These are phyloP conservation scores for Neofusicoccum sp. DNA, from an alignment of 2,329 filamentous ascomycete species.

Conservation along the genomic window DNA sequence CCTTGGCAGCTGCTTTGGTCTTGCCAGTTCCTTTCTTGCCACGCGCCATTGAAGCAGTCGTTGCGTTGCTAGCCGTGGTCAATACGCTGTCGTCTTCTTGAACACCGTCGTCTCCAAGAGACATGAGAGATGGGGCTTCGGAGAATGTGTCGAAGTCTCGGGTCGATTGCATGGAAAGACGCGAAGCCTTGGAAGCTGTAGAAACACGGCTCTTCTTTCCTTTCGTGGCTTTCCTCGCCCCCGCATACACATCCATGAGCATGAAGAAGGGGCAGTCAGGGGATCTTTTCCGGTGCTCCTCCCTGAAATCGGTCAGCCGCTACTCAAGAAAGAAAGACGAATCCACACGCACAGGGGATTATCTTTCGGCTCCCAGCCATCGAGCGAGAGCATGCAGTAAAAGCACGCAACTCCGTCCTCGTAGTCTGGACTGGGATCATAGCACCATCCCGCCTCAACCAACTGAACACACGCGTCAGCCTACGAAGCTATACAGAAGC, in stretches of 20 bases:
- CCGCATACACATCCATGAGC: slow-evolving; percentile 59
- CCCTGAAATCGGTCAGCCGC: slow-evolving; percentile 50
- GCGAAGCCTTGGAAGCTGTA: slow-evolving; percentile 67
- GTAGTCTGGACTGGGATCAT: slow-evolving; percentile 79
- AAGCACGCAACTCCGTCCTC: slow-evolving; percentile 90
- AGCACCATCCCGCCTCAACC: slow-evolving; percentile 91
- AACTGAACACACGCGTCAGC: slow-evolving; percentile 56
- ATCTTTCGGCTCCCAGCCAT: slow-evolving; percentile 93
- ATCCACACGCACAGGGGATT: slow-evolving; percentile 70
- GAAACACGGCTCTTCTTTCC: slow-evolving; percentile 27
- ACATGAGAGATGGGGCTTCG: slow-evolving; percentile 42
- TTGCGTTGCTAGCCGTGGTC: slow-evolving; percentile 45
- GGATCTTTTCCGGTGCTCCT: slow-evolving; percentile 82
- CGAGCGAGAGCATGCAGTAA: slow-evolving; percentile 86
- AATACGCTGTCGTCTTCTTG: slow-evolving; percentile 61
- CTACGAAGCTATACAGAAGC: too few species aligned
- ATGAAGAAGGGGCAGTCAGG: slow-evolving; percentile 82
- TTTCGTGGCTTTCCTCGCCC: slow-evolving; percentile 57
- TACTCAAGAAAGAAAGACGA: not conserved
- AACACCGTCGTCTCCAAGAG: slow-evolving; percentile 48
- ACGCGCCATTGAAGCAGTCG: slow-evolving; percentile 40
- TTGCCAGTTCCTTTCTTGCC: slow-evolving; percentile 36
- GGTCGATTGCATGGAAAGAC: slow-evolving; percentile 58
- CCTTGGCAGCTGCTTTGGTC: slow-evolving; percentile 53
- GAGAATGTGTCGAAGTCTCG: slow-evolving; percentile 42